A percentile compares a stretch with the other conserved stretches of the same genome.
phyloP scores from a whole-genome alignment of 768 basidiomycete species.

The Amanita phalloides region DNA sequence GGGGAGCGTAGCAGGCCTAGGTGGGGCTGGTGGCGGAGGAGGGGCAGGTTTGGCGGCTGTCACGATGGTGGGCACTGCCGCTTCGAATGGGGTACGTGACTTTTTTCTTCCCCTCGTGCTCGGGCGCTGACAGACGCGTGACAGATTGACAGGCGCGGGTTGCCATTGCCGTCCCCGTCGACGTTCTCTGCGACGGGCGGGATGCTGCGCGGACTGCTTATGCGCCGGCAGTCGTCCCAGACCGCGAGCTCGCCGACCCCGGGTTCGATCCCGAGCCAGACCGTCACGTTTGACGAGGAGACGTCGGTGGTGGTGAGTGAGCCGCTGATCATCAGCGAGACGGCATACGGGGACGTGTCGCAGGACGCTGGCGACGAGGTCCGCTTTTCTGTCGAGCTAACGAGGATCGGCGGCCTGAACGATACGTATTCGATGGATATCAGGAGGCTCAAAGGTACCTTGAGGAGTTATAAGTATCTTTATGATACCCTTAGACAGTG shows the following conservation, averaged over 20 bases:
- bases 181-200: conserved; percentile 59
- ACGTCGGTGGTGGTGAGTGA: conserved; percentile 32
- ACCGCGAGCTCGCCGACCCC: conserved; percentile 29
- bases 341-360: conserved; percentile 67
- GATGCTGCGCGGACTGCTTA: conserved; percentile 80
- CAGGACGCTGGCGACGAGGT: conserved; percentile 94
- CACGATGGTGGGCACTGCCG: conserved; percentile 71
- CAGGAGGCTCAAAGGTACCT: conserved; percentile 82
- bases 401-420: conserved; percentile 78
- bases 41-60: conserved; percentile 55
- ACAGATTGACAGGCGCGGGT: conserved; percentile 82
- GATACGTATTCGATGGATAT: conserved; percentile 91
- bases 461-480: conserved; percentile 88
- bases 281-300: conserved; percentile 35
- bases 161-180: conserved; percentile 73
- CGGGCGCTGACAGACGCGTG: conserved; percentile 2
- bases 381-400: conserved; percentile 91
- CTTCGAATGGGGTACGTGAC: conserved; percentile 71
- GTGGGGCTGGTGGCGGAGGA: conserved; percentile 17
- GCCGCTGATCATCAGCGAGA: conserved; percentile 31
- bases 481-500: conserved; percentile 84
- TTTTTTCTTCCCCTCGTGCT: not conserved
- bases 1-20: conserved; percentile 16
- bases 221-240: conserved; percentile 87
- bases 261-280: conserved; percentile 9